Evolutionary conservation across 257 asterid species (phyloP).

Genomic region (Solanum paucissectum): DNA sequence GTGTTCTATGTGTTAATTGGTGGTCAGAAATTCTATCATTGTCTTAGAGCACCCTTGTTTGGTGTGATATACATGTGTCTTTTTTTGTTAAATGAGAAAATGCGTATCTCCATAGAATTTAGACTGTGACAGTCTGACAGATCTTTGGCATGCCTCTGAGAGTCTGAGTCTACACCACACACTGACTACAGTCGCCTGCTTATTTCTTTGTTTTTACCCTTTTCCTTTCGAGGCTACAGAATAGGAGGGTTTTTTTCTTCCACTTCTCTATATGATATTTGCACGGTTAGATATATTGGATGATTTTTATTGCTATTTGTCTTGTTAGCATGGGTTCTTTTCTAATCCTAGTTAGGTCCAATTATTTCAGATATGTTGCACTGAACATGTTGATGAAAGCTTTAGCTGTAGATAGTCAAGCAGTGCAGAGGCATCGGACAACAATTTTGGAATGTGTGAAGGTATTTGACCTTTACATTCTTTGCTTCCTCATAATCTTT

Average conservation of each 20-base stretch:
- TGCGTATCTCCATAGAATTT: background rate
- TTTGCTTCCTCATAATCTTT: background rate
- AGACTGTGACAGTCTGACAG: background rate
- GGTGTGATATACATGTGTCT: background rate
- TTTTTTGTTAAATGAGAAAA: background rate
- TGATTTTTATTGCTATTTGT: background rate
- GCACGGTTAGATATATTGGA: background rate
- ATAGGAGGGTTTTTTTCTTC: background rate
- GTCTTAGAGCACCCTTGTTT: background rate
- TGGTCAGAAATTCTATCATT: background rate
- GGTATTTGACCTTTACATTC: constrained; percentile 30
- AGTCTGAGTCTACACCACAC: background rate
- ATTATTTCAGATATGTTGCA: constrained; percentile 79
- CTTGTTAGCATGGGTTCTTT: constrained; percentile 6
- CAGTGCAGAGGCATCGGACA: constrained; percentile 97
- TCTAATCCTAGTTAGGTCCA: constrained; percentile 15
- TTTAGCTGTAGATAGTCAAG: constrained; percentile 84
- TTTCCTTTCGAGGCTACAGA: background rate
- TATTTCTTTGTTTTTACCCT: background rate
- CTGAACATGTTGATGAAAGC: constrained; percentile 98
- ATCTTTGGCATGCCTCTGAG: background rate
- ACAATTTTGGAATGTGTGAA: constrained; percentile 96
- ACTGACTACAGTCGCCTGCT: background rate
- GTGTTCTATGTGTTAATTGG: background rate
- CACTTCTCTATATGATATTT: background rate